Base-by-base conservation (phyloP, 1,139 yeast genomes). In the Blastobotrys ciferrii region DNA sequence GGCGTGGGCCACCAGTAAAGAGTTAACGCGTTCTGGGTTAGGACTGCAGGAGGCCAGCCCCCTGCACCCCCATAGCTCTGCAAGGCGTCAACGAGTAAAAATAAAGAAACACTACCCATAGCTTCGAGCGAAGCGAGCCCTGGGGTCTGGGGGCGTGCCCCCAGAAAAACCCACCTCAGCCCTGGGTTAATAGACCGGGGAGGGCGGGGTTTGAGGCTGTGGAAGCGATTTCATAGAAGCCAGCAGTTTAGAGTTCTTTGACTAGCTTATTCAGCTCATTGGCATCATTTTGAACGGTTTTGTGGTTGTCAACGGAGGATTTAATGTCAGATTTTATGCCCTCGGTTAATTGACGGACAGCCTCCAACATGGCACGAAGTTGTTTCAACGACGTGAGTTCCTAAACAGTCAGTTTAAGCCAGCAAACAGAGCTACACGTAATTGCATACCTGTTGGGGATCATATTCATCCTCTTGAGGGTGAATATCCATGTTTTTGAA, bases 291-390 rank as follows among this genome's bases (percentile, higher is more conserved):
- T 54, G 50, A 4, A 62, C 47, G 2, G 55, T 39, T 36, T 47
- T 46, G 36, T 56, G 58, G 49, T 62, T 62, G 19, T 54, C 53
- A 15, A 47, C 37, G 9, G 58, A 55, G 14, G 49, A 49, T 37
- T 51, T 50, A 7, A 62, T 36, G 39, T 62, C 65, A 12, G 50
- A 39, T 42, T 75, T 28, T 66, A 62, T 49, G 19, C 52, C 53
- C 32, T 49, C 58, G 1, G 61, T 57, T 37, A 54, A 39, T 17
- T 53, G 45, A 6, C 63, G 54, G 4, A 61, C 52, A 11, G 60
- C 52, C 41, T 56, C 59, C 18, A 61, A 51, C 49, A 55, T 52
- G 6, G 62, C 59, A 4, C 64, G 50, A 20, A 56, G 44, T 23
- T 53, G 44, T 19, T 43, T 40, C 9, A 55, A 50, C 25, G 57